Evolutionary conservation across 1,284 basidiomycete species (phyloP).

Genomic region (Malassezia nana): DNA sequence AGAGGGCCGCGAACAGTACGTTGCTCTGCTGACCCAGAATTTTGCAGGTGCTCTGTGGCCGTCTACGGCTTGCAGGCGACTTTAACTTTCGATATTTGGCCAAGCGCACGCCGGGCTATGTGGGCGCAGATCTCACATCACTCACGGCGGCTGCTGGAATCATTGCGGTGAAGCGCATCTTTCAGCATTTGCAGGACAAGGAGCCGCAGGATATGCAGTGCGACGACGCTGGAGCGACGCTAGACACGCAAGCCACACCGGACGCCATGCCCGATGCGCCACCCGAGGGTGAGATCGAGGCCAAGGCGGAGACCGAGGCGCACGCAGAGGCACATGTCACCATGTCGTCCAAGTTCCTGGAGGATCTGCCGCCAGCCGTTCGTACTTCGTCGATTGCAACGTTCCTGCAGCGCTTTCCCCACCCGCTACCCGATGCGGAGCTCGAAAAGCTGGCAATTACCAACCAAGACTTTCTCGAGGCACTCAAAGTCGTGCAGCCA

Average conservation of each 20-base stretch:
- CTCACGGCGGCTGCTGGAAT: constrained; percentile 88
- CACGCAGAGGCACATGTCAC: not conserved
- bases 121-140: constrained; percentile 84
- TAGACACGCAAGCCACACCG: no score
- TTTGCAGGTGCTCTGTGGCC: constrained; percentile 36
- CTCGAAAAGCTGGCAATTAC: constrained; percentile 71
- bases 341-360: constrained; percentile 19
- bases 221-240: not conserved
- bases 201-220: constrained; percentile 6
- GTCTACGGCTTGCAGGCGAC: constrained; percentile 56
- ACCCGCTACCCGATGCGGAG: constrained; percentile 65
- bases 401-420: constrained; percentile 76
- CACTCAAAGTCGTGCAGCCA: constrained; percentile 78
- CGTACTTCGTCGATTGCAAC: constrained; percentile 66
- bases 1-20: constrained; percentile 62
- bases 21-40: constrained; percentile 25
- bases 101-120: constrained; percentile 89
- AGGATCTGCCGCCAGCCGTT: constrained; percentile 46
- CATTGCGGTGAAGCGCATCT: constrained; percentile 90
- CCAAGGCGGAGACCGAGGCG: not conserved
- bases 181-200: constrained; percentile 59
- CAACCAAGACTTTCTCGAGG: constrained; percentile 59
- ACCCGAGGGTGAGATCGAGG: not conserved
- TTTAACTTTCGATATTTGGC: constrained; percentile 74
- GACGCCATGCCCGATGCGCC: not conserved